These are phyloP conservation scores for Ichthyophthirius multifiliis DNA, from an alignment of 169 alveolate species.

Conservation along the genomic window DNA sequence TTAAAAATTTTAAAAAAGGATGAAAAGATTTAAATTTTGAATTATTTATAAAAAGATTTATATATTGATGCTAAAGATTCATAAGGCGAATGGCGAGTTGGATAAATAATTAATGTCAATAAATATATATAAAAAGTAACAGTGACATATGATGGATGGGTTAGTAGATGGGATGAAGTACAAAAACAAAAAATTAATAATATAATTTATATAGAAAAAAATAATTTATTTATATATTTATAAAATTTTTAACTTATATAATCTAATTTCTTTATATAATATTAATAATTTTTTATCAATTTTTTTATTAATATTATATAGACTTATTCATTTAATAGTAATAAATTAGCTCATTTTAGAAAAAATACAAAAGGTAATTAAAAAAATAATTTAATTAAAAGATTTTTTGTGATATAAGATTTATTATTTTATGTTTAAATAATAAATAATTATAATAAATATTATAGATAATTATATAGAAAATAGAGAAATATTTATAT, in stretches of 20 bases:
- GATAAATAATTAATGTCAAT: not conserved
- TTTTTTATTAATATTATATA: not conserved
- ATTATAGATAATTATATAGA: not conserved
- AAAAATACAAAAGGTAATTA: not conserved
- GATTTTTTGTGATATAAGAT: not conserved
- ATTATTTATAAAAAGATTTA: not conserved
- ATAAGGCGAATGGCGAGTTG: constrained; percentile 3
- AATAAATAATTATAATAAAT: not conserved
- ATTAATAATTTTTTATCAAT: not conserved
- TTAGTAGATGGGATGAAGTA: not conserved
- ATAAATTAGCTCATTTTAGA: constrained; percentile 3
- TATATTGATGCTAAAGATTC: not conserved
- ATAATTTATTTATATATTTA: too few relatives aligned
- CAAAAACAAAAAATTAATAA: not conserved
- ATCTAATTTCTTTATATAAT: not conserved
- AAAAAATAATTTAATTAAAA: not conserved
- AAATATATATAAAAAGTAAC: not conserved
- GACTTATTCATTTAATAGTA: not conserved
- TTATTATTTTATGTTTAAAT: not conserved
- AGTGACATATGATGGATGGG: not conserved
- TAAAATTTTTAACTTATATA: not conserved
- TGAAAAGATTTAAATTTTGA: not conserved
- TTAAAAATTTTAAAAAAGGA: too few relatives aligned
- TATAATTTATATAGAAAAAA: too few relatives aligned
- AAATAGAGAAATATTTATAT: not conserved